Evolutionary conservation across 2,329 filamentous ascomycete genomes (phyloP).

Genomic region (Microcera coccophila): DNA sequence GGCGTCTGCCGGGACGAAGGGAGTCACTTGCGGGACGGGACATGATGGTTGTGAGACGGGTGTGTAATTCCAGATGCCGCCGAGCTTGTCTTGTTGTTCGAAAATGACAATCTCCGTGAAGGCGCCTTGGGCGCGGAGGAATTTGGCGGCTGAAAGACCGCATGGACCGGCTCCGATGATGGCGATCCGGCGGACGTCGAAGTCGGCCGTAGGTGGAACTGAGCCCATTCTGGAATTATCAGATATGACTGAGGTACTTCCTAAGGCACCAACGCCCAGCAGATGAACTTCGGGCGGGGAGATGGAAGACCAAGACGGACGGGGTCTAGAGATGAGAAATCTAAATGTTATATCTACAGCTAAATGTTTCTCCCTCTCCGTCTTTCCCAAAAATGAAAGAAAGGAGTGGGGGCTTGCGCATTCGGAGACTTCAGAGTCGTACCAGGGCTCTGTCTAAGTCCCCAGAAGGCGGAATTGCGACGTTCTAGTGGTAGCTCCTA

Average conservation of each 20-base stretch:
- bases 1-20: slow-evolving; percentile 58
- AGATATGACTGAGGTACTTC: neutral
- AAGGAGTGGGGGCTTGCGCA: neutral
- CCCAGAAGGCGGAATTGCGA: neutral
- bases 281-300: no score
- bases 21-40: slow-evolving; percentile 65
- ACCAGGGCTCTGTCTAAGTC: neutral
- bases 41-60: slow-evolving; percentile 43
- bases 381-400: no score
- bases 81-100: slow-evolving; percentile 73
- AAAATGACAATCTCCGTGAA: slow-evolving; percentile 72
- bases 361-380: no score
- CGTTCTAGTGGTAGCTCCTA: no score
- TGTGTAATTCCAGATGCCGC: slow-evolving; percentile 84
- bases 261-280: no score
- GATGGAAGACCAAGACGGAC: neutral
- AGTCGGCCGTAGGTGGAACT: slow-evolving; percentile 28
- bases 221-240: slow-evolving; percentile 31
- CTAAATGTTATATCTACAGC: neutral
- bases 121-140: slow-evolving; percentile 63
- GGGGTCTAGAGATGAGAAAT: neutral
- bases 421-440: neutral
- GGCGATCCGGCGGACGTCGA: slow-evolving; percentile 60
- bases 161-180: slow-evolving; percentile 80
- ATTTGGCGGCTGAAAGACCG: slow-evolving; percentile 77